Base-by-base conservation (phyloP, 805 yeast genomes). In the Starmerella davenportii region DNA sequence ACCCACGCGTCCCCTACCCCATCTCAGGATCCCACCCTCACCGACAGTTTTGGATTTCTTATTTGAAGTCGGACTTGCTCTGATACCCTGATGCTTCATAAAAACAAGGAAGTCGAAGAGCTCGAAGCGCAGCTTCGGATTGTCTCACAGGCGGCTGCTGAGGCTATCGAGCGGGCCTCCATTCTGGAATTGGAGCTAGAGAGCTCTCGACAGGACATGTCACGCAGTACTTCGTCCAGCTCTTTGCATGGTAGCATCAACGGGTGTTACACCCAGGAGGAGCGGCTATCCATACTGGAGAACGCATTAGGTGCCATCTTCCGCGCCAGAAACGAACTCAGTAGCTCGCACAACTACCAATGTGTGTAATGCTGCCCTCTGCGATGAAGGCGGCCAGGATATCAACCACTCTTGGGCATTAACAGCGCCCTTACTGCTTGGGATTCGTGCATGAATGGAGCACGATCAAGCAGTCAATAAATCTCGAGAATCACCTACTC, bases 141-240 rank as follows among this genome's bases (percentile, higher is more conserved):
- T 9, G 43, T 51, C 41, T 48, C 52, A 4, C 43, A 42, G 38
- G 51, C 53, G 1, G 53, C 53, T 3, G 52, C 53, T 1, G 42
- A 46, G 11, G 54, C 54, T 19, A 43, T 51, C 24, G 53, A 51
- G 30, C 38, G 52, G 4, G 54, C 51, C 2, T 37, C 48, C 11
- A 43, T 42, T 25, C 48, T 51, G 14, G 54, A 51, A 31, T 13
- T 34, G 7, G 49, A 46, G 39, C 44, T 51, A 8, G 46, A 38
- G 28, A 7, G 30, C 23, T 23, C 34, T 28, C 39, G 40, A 23
- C 30, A 28, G 25, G 17, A 32, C 28, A 30, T 38, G 35, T 33
- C 47, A 8, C 32, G 32, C 20, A n/a, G 34, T 11, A 35, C 38
- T 21, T 39, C 44, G 7, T 35, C 43, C 8, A n/a, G 18, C 24